Base-by-base conservation (phyloP, 2,329 filamentous ascomycete species). In the Fusarium odoratissimum region DNA sequence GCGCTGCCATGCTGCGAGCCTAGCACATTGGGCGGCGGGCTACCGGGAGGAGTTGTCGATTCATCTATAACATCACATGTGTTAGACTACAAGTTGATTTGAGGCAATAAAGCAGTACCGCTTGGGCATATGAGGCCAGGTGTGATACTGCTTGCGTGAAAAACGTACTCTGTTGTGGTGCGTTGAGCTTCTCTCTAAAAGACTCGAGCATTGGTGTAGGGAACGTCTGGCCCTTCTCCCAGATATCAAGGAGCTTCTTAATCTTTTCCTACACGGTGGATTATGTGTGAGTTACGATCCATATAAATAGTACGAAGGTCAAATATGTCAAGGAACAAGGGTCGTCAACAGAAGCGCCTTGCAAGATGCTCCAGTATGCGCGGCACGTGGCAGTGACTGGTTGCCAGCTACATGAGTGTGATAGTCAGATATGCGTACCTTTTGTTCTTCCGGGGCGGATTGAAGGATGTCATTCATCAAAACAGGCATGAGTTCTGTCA, bases 391-490 rank as follows among this genome's bases (percentile, higher is more conserved):
- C 62, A 72, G 44, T 60, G 49, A 68, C 51, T 55, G 59, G 64
- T 57, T 52, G 58, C 69, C 62, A 66, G 69, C 75, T 77, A 78
- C 74, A 74, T 57, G 64, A 69, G 61, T 61, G 65, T 72, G 60
- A 67, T 62, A 48, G 74, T 73, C 60, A 76, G 76, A 65, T 62
- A 80, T 86, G 91, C 93, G 89, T 95, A 96, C 93, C 93, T 97
- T 98, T 90, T 99, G 96, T 85, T 97, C 94, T 82, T 93, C 90
- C 64, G 96, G 96, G 77, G 94, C 93, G 79, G 91, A 91, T 82
- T 93, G 91, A 83, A 97, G 89, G 81, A 98, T 95, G 84, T 98
- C 95, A 89, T 93, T 95, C 92, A 99, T 97, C 84, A 99, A 86
- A 77, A 92, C 91, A 74, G 95, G 95, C 82, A 99, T 91, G 80